Conservation (phyloP, 2,329 filamentous ascomycete species). For the Calonectria montana region DNA sequence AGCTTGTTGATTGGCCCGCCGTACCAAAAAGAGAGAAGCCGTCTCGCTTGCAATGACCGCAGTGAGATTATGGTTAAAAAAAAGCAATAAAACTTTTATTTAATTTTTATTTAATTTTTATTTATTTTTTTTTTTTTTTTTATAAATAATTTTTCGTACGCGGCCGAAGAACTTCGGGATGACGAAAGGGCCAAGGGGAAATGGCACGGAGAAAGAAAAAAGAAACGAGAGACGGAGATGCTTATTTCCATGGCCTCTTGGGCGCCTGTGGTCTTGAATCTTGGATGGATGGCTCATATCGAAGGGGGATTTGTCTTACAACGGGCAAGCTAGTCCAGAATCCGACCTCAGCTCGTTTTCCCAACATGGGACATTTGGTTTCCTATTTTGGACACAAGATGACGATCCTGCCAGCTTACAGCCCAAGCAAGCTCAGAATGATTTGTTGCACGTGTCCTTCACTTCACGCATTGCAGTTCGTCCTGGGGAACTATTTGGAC, state of each 20-base stretch:
- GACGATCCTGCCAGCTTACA: no score
- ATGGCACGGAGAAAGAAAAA: not conserved
- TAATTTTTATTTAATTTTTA: not conserved
- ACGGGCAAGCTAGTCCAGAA: not conserved
- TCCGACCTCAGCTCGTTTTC: not conserved
- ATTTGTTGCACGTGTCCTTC: no score
- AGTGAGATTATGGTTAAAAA: not conserved
- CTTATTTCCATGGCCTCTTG: not conserved
- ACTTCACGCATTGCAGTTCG: no score
- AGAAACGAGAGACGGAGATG: not conserved
- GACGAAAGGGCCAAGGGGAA: not conserved
- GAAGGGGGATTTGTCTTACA: no score
- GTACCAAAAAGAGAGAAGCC: no score
- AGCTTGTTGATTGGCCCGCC: no score
- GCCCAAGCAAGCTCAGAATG: no score
- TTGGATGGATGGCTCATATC: no score
- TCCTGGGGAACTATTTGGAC: no score
- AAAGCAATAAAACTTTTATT: no score
- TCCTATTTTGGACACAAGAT: no score
- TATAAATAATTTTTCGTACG: no score
- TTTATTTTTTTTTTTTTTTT: not conserved
- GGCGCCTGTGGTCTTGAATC: not conserved
- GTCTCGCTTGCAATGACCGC: not conserved
- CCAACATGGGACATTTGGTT: not conserved
- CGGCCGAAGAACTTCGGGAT: not conserved